A percentile compares a stretch with the other conserved stretches of the same genome.
Evolutionary conservation across 2,329 filamentous ascomycete genomes (phyloP).

Genomic region (Alternaria alternata): DNA sequence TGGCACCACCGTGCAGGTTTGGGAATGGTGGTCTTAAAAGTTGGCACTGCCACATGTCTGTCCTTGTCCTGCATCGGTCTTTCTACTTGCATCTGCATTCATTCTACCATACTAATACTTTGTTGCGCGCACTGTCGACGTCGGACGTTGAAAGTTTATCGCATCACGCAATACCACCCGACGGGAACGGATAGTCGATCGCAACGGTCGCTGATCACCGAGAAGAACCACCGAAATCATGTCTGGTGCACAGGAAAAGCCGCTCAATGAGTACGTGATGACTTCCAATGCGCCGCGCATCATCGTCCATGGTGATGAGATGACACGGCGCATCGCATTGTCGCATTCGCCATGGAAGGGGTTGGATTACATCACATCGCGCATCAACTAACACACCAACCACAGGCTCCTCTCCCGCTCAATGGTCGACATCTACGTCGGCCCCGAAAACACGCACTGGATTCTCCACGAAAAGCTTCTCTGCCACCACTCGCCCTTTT

Average conservation of each 20-base stretch:
- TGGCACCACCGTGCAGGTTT: slow-evolving; percentile 4
- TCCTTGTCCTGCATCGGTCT: slow-evolving; percentile 5
- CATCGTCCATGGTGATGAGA: neutral
- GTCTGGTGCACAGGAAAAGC: slow-evolving; percentile 39
- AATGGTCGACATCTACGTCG: slow-evolving; percentile 66
- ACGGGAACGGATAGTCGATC: slow-evolving; percentile 10
- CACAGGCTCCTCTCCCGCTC: slow-evolving; percentile 61
- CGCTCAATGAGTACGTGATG: slow-evolving; percentile 45
- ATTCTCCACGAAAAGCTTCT: slow-evolving; percentile 65
- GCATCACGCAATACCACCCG: slow-evolving; percentile 1
- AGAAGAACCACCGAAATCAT: slow-evolving; percentile 22
- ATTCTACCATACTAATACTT: neutral
- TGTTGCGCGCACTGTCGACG: neutral
- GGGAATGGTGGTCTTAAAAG: slow-evolving; percentile 10
- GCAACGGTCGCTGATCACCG: slow-evolving; percentile 14
- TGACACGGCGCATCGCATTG: neutral
- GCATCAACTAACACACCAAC: neutral
- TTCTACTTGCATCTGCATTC: neutral
- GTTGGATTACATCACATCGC: neutral
- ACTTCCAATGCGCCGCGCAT: neutral
- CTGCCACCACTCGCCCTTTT: slow-evolving; percentile 63
- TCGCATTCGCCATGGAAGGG: neutral
- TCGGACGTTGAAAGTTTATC: neutral
- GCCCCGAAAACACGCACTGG: slow-evolving; percentile 63
- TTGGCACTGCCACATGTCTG: slow-evolving; percentile 14